These are phyloP conservation scores for Phytophthora idaei DNA, from an alignment of 352 stramenopile species.

Conservation along the genomic window DNA sequence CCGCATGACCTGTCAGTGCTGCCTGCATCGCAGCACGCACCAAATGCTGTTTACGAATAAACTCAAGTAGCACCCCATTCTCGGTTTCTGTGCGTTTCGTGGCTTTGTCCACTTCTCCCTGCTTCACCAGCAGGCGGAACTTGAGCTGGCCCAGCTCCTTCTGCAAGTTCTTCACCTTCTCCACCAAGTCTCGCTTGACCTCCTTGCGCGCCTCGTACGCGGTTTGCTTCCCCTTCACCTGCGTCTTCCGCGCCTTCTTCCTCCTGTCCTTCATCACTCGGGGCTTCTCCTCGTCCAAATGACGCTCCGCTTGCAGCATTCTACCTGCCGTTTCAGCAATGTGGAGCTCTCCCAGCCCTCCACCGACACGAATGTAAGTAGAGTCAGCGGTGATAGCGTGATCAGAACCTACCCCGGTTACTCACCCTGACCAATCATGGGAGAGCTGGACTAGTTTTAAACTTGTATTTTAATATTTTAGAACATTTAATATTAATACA, in stretches of 20 bases:
- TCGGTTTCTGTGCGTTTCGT: conserved; percentile 3
- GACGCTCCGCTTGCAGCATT: neutral
- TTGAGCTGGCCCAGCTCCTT: conserved; percentile 38
- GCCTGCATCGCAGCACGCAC: conserved; percentile 21
- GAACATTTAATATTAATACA: too few species aligned
- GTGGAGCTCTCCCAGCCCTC: too few species aligned
- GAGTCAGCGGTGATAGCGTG: too few species aligned
- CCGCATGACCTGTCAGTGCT: conserved; percentile 6
- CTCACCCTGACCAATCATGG: too few species aligned
- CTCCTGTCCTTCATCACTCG: neutral
- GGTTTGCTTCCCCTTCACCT: conserved; percentile 19
- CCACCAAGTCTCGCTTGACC: conserved; percentile 29
- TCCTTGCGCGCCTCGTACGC: conserved; percentile 39
- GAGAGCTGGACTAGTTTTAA: too few species aligned
- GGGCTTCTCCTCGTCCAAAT: neutral
- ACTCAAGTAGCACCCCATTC: conserved; percentile 22
- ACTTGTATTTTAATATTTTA: too few species aligned
- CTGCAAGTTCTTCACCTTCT: conserved; percentile 33
- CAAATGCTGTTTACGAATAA: conserved; percentile 28
- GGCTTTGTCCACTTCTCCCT: conserved; percentile 18
- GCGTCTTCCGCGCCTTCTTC: neutral
- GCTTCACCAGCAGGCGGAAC: conserved; percentile 24
- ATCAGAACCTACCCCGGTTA: too few species aligned
- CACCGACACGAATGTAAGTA: too few species aligned
- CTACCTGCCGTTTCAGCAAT: neutral